phyloP scores from a whole-genome alignment of 2,329 filamentous ascomycete species.

The Lasiodiplodia sp. region DNA sequence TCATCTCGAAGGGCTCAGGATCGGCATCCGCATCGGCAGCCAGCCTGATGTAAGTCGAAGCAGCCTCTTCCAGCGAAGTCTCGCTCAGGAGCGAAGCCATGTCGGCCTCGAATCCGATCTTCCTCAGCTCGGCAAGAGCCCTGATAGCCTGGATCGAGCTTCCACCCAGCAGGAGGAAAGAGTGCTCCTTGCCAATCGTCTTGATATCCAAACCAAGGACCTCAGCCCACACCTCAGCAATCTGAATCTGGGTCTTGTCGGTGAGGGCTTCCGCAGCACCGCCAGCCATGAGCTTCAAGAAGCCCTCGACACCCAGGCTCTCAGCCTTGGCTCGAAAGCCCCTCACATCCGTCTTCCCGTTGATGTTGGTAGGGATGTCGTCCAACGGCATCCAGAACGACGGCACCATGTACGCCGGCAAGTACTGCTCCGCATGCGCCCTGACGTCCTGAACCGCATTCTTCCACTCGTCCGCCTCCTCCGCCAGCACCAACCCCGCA shows the following conservation, averaged over 20 bases:
- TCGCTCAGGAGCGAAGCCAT: conserved; percentile 32
- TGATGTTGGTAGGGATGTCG: conserved; percentile 25
- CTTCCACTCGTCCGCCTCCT: conserved; percentile 31
- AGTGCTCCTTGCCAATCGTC: not conserved
- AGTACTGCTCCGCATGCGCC: conserved; percentile 45
- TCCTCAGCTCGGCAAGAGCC: conserved; percentile 42
- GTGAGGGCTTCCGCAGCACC: not conserved
- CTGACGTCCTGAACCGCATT: conserved; percentile 35
- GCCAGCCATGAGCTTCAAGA: conserved; percentile 32
- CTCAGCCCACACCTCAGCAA: not conserved
- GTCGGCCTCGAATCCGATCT: conserved; percentile 33
- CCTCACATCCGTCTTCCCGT: conserved; percentile 12
- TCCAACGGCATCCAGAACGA: conserved; percentile 34
- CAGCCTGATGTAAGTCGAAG: not conserved
- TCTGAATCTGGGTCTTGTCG: not conserved
- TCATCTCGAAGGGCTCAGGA: not conserved
- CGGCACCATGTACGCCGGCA: conserved; percentile 58
- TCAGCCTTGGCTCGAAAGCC: not conserved
- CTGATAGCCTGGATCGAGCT: not conserved
- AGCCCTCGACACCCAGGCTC: not conserved
- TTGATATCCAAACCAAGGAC: not conserved
- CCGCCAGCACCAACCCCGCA: conserved; percentile 49
- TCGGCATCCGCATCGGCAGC: not conserved
- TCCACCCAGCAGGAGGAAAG: conserved; percentile 3
- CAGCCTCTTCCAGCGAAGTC: not conserved